Percentiles rank a stretch among this genome's conserved stretches.
Evolutionary conservation across 257 asterid genomes (phyloP).

Genomic region (Paraleonurus japonicus): DNA sequence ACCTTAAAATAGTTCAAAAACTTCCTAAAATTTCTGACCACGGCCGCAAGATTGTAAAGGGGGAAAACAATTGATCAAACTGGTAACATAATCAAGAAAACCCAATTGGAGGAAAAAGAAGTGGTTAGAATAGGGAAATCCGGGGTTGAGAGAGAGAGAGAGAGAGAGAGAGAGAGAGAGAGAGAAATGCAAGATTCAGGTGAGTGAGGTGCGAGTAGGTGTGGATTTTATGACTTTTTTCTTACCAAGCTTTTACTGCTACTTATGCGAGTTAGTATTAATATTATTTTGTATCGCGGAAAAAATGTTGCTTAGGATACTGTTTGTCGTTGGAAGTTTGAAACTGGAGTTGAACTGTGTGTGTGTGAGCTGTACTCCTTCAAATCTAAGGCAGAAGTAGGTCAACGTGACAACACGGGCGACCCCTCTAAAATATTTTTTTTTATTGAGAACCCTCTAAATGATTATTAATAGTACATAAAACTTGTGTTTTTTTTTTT

Average conservation of each 20-base stretch:
- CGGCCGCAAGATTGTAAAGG: background rate
- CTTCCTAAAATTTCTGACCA: background rate
- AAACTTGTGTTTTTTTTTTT: background rate
- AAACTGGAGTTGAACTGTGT: conserved; percentile 23
- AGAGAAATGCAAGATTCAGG: conserved; percentile 41
- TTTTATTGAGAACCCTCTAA: too few relatives aligned
- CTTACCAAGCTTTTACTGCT: conserved; percentile 27
- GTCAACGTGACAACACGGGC: conserved; percentile 45
- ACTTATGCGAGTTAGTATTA: conserved; percentile 2
- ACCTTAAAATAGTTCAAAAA: background rate
- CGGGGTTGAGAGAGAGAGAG: conserved; percentile 24
- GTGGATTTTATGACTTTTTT: conserved; percentile 39
- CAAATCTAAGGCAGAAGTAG: conserved; percentile 22
- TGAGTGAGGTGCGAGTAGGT: conserved; percentile 52
- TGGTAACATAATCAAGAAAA: conserved; percentile 8
- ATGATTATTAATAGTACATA: background rate
- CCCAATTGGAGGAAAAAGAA: background rate
- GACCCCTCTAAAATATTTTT: background rate
- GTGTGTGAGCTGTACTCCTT: conserved; percentile 25
- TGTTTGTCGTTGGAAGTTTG: conserved; percentile 19
- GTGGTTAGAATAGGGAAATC: conserved; percentile 18
- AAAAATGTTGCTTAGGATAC: conserved; percentile 26
- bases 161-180: background rate
- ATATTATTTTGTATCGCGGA: background rate
- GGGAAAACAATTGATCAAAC: conserved; percentile 19